Percentiles rank a stretch among this genome's conserved stretches.
Conservation (phyloP, 805 yeast species). For the Kluyveromyces dobzhanskii region DNA sequence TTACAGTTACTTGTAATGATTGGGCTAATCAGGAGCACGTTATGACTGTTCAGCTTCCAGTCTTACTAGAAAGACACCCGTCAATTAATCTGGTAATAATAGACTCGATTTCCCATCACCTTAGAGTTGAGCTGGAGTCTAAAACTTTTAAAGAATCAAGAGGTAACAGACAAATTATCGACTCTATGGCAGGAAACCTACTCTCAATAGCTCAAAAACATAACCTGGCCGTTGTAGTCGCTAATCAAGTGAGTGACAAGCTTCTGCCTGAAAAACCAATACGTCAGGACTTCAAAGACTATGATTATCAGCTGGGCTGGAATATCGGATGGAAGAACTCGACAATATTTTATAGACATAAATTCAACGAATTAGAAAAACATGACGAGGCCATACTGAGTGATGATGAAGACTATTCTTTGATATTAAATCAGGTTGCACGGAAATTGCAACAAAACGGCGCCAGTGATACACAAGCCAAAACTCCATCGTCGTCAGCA, state of each 20-base stretch:
- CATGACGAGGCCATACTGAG: constrained; percentile 17
- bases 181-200: constrained; percentile 39
- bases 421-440: constrained; percentile 5
- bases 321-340: constrained; percentile 65
- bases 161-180: constrained; percentile 36
- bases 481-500: not conserved
- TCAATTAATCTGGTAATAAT: constrained; percentile 51
- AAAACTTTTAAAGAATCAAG: constrained; percentile 30
- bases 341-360: constrained; percentile 28
- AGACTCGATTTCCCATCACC: constrained; percentile 79
- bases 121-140: constrained; percentile 51
- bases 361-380: constrained; percentile 8
- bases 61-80: constrained; percentile 34
- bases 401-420: constrained; percentile 23
- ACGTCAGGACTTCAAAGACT: constrained; percentile 23
- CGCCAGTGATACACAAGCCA: not conserved
- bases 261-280: constrained; percentile 15
- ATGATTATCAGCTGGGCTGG: constrained; percentile 65
- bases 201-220: constrained; percentile 38
- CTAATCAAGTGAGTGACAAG: constrained; percentile 75
- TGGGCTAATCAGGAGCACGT: constrained; percentile 70
- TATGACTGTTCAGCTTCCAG: constrained; percentile 59
- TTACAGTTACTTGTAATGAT: constrained; percentile 53
- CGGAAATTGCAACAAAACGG: not conserved
- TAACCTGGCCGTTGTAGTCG: constrained; percentile 54